Base-by-base conservation (phyloP, 768 basidiomycete genomes). In the Boletus speciosus region DNA sequence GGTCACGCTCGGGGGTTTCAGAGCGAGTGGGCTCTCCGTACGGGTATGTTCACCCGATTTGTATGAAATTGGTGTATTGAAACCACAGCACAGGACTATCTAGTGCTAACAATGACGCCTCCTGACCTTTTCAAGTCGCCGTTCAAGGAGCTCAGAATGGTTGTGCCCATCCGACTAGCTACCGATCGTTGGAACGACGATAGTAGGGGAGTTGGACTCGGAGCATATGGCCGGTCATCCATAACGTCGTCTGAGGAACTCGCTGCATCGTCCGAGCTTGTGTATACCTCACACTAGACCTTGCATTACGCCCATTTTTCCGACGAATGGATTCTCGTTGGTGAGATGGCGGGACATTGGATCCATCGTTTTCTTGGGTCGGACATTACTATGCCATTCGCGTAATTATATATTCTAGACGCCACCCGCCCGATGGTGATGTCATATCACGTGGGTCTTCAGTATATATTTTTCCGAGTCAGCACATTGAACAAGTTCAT, bases 141-240 rank as follows among this genome's bases (percentile, higher is more conserved):
- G 0, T 86, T 89, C 66, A 68, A 64, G 41, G 85, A 86, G 42
- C 68, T 87, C 40, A 80, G 87, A 10, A 75, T 78, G 50, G 75
- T 80, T 16, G 73, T 89, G n/a, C 85, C 86, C 6, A 71, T 90
- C 19, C 79, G 80, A 12, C 71, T 90, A 10, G 78, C 80, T 6
- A 89, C 88, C 5, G 84, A 90, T 58, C 64, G 75, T 3, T 88
- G 79, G 77, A 73, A 68, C 65, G 37, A 73, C 64, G 57, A 75
- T 72, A 53, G 72, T 54, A 58, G 60, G 19, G 61, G 64, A 10
- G 11, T 60, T n/a, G 51, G 23, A 23, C 23, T 23, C 23, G 23
- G 45, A 29, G 39, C 15, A 31, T 54, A 45, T 47, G 50, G 37
- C 29, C 53, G 61, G 8, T 56, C 60, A 21, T 61, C 60, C 23